phyloP scores from a whole-genome alignment of 2,329 filamentous ascomycete genomes.

The Emmonsiellopsis sp. region DNA sequence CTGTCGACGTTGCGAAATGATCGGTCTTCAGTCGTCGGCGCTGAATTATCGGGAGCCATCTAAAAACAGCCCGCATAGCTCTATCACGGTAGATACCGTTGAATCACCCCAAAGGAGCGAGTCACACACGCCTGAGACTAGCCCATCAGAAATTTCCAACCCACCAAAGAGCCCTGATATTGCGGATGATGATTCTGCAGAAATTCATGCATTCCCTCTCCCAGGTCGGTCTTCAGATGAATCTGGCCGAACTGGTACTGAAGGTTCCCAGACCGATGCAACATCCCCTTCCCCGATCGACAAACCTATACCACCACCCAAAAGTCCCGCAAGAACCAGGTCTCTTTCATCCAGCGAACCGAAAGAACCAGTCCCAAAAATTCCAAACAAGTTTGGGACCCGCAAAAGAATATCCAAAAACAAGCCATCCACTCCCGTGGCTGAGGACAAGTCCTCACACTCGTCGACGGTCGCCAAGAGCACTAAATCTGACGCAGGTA shows the following conservation, averaged over 20 bases:
- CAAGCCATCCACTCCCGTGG: background rate
- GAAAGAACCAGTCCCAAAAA: background rate
- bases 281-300: background rate
- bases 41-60: constrained; percentile 7
- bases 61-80: constrained; percentile 3
- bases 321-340: constrained; percentile 1
- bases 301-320: background rate
- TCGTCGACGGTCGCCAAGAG: background rate
- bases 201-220: background rate
- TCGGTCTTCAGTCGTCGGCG: constrained; percentile 9
- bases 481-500: constrained; percentile 1
- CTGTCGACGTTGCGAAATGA: constrained; percentile 13
- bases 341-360: background rate
- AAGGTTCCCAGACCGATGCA: background rate
- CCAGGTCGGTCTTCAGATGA: constrained; percentile 1
- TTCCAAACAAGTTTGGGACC: background rate
- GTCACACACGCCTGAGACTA: background rate
- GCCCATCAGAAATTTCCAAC: background rate
- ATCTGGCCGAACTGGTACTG: background rate
- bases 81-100: background rate
- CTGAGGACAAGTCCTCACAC: background rate
- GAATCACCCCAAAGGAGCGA: constrained; percentile 3
- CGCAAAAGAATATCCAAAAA: constrained; percentile 1
- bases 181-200: background rate
- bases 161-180: background rate